phyloP scores from a whole-genome alignment of 1,284 basidiomycete genomes.

The Agaricales sp. region DNA sequence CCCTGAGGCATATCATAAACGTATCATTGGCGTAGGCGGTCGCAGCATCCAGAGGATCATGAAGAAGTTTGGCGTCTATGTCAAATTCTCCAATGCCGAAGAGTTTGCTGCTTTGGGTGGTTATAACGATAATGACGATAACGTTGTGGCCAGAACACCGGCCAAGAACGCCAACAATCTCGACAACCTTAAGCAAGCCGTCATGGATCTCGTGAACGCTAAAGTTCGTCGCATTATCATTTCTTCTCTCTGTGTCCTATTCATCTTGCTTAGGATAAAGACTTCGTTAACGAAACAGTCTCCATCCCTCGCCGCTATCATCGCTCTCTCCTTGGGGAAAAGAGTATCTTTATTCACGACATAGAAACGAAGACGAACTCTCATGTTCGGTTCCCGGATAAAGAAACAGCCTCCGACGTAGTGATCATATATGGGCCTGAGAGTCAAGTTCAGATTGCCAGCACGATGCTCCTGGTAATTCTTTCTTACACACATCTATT shows the following conservation, averaged over 20 bases:
- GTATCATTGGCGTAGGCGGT: constrained; percentile 97
- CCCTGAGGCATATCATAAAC: constrained; percentile 96
- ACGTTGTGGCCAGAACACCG: constrained; percentile 94
- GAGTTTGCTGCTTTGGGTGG: constrained; percentile 94
- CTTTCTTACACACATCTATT: constrained; percentile 4
- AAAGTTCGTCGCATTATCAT: constrained; percentile 47
- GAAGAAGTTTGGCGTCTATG: constrained; percentile 99
- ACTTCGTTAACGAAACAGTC: constrained; percentile 90
- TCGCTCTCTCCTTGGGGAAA: constrained; percentile 89
- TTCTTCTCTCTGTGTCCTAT: constrained; percentile 2
- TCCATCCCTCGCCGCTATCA: constrained; percentile 93
- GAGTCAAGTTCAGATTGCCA: constrained; percentile 93
- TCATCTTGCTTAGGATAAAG: constrained; percentile 67
- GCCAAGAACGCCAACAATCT: constrained; percentile 96
- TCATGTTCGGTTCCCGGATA: constrained; percentile 89
- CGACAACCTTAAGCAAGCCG: constrained; percentile 91
- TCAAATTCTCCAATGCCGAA: constrained; percentile 98
- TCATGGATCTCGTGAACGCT: constrained; percentile 96
- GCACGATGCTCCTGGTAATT: constrained; percentile 86
- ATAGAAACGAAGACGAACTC: constrained; percentile 97
- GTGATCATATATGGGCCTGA: constrained; percentile 95
- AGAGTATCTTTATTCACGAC: constrained; percentile 94
- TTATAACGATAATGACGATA: constrained; percentile 97
- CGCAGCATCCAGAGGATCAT: constrained; percentile 99
- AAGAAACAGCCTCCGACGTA: constrained; percentile 86